Evolutionary conservation across 2,329 filamentous ascomycete genomes (phyloP).

Genomic region (Penicillium concentricum): DNA sequence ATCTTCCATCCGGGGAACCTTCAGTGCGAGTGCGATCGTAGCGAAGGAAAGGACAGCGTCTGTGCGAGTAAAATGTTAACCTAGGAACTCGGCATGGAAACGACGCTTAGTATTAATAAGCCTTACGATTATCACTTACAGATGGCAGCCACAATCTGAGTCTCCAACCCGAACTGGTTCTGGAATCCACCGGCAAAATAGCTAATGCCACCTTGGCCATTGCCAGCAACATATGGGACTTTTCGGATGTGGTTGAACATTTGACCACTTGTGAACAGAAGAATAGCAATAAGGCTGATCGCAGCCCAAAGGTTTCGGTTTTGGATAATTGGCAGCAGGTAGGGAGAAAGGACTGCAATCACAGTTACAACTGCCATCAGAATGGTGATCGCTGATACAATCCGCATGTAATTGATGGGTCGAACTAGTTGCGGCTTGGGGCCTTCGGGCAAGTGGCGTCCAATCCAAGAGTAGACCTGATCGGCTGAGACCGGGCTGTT

Average conservation of each 20-base stretch:
- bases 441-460: constrained; percentile 72
- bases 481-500: constrained; percentile 72
- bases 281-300: constrained; percentile 79
- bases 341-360: constrained; percentile 70
- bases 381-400: constrained; percentile 66
- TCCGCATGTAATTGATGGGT: constrained; percentile 82
- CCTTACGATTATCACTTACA: constrained; percentile 62
- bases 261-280: constrained; percentile 92
- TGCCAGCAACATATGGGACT: constrained; percentile 84
- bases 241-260: constrained; percentile 99
- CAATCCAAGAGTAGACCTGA: constrained; percentile 73
- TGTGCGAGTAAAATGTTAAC: constrained; percentile 33
- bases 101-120: not conserved
- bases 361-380: constrained; percentile 68
- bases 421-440: constrained; percentile 76
- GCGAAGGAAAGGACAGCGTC: constrained; percentile 83
- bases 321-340: constrained; percentile 76
- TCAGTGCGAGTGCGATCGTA: constrained; percentile 84
- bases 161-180: constrained; percentile 90
- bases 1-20: constrained; percentile 85
- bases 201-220: constrained; percentile 79
- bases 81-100: not conserved
- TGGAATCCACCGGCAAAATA: constrained; percentile 94
- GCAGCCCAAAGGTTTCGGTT: constrained; percentile 95
- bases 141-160: constrained; percentile 88